phyloP scores from a whole-genome alignment of 1,284 basidiomycete genomes.

The Anthracocystis panici-leucophaei region DNA sequence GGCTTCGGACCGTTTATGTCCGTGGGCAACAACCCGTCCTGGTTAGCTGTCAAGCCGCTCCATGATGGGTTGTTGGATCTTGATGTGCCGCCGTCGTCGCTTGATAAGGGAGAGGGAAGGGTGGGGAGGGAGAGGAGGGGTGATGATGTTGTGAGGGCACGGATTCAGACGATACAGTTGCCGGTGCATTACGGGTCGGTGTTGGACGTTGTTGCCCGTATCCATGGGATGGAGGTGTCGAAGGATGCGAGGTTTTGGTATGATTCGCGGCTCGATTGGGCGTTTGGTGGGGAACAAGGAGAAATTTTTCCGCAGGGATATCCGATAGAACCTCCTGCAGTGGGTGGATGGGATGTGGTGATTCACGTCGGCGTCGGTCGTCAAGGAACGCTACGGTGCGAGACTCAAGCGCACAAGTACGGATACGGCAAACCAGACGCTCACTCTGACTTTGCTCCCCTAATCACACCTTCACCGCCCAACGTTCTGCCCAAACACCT shows the following conservation, averaged over 20 bases:
- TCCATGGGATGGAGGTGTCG: slow-evolving; percentile 21
- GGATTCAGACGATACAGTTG: slow-evolving; percentile 47
- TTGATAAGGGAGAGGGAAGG: neutral
- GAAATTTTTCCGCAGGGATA: slow-evolving; percentile 31
- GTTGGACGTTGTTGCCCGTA: slow-evolving; percentile 36
- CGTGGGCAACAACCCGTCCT: slow-evolving; percentile 43
- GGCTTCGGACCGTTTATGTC: slow-evolving; percentile 51
- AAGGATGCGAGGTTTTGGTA: slow-evolving; percentile 32
- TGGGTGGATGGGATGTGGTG: slow-evolving; percentile 27
- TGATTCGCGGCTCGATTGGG: slow-evolving; percentile 20
- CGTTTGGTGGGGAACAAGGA: slow-evolving; percentile 11
- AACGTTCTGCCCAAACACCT: slow-evolving; percentile 8
- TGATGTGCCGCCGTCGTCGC: neutral
- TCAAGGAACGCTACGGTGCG: slow-evolving; percentile 31
- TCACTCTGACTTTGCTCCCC: slow-evolving; percentile 9
- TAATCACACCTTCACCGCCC: neutral
- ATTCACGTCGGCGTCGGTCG: slow-evolving; percentile 50
- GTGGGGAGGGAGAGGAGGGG: too few relatives aligned
- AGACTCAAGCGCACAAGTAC: slow-evolving; percentile 46
- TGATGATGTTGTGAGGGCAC: slow-evolving; percentile 1
- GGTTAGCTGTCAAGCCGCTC: slow-evolving; percentile 45
- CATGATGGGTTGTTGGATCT: slow-evolving; percentile 34
- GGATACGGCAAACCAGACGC: slow-evolving; percentile 42
- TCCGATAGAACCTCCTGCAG: slow-evolving; percentile 11
- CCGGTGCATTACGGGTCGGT: slow-evolving; percentile 45